phyloP scores from a whole-genome alignment of 2,329 filamentous ascomycete species.

The Emergomyces orientalis region DNA sequence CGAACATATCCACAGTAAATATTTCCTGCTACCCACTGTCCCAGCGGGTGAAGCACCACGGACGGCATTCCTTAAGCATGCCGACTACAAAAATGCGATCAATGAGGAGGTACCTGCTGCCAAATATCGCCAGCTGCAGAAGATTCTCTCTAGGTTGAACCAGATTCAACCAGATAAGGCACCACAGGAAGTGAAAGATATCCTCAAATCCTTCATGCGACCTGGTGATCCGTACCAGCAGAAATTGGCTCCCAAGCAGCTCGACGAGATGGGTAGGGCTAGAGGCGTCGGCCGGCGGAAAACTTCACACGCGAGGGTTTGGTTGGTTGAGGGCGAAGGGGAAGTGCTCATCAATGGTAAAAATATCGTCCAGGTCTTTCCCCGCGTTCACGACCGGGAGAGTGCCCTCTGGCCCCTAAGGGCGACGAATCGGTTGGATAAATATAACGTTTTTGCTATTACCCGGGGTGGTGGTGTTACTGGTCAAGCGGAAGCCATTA shows the following conservation, averaged over 20 bases:
- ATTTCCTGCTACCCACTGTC: conserved; percentile 63
- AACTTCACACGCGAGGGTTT: conserved; percentile 73
- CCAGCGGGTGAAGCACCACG: conserved; percentile 57
- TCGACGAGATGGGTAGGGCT: conserved; percentile 71
- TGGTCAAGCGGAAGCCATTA: conserved; percentile 90
- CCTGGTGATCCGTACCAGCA: conserved; percentile 63
- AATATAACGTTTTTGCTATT: conserved; percentile 91
- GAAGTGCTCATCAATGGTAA: conserved; percentile 87
- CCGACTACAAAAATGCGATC: conserved; percentile 61
- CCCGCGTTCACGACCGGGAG: conserved; percentile 83
- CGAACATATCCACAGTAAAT: conserved; percentile 60
- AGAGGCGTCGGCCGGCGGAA: conserved; percentile 79
- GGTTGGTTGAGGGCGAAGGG: conserved; percentile 84
- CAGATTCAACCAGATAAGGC: conserved; percentile 71
- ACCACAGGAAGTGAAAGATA: conserved; percentile 57
- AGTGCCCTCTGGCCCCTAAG: conserved; percentile 88
- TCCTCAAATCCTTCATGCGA: conserved; percentile 62
- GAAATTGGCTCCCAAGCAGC: conserved; percentile 46
- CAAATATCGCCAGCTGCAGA: conserved; percentile 68
- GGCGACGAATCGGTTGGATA: conserved; percentile 72
- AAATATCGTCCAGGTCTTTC: conserved; percentile 71
- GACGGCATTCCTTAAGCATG: conserved; percentile 70
- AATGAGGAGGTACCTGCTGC: conserved; percentile 66
- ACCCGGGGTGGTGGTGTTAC: conserved; percentile 83
- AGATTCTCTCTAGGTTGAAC: conserved; percentile 69